Conservation (phyloP, 805 yeast genomes). For the Kazachstania kunashirensis region DNA sequence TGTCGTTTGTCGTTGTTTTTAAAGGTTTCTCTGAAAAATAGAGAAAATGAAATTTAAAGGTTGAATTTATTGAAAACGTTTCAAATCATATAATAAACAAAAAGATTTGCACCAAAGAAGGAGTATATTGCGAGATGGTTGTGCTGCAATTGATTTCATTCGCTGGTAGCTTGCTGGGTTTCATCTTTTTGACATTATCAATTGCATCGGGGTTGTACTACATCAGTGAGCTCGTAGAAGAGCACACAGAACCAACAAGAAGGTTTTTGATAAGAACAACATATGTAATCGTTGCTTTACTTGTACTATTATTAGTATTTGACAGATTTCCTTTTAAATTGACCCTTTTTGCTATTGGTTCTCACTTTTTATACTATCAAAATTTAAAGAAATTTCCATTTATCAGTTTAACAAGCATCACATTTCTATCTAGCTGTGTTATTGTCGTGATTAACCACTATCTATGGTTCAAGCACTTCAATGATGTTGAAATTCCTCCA, state of each 20-base stretch:
- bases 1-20: no score
- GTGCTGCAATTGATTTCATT: slow-evolving; percentile 45
- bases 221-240: slow-evolving; percentile 86
- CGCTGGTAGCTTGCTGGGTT: slow-evolving; percentile 52
- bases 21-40: no score
- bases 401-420: slow-evolving; percentile 61
- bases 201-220: slow-evolving; percentile 89
- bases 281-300: slow-evolving; percentile 45
- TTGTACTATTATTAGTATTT: slow-evolving; percentile 50
- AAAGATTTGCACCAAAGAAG: not conserved
- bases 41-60: no score
- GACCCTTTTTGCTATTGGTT: slow-evolving; percentile 54
- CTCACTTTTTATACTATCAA: slow-evolving; percentile 66
- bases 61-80: no score
- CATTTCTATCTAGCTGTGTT: slow-evolving; percentile 59
- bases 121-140: slow-evolving; percentile 40
- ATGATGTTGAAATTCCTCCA: slow-evolving; percentile 58
- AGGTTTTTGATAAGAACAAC: slow-evolving; percentile 57
- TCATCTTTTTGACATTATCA: slow-evolving; percentile 49
- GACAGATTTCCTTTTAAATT: slow-evolving; percentile 74
- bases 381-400: slow-evolving; percentile 78
- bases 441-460: slow-evolving; percentile 75
- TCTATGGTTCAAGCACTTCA: slow-evolving; percentile 81
- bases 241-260: slow-evolving; percentile 78
- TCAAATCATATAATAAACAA: not conserved